phyloP scores from a whole-genome alignment of 225 moss, liverwort and hornwort genomes.

The Polytrichum formosum region DNA sequence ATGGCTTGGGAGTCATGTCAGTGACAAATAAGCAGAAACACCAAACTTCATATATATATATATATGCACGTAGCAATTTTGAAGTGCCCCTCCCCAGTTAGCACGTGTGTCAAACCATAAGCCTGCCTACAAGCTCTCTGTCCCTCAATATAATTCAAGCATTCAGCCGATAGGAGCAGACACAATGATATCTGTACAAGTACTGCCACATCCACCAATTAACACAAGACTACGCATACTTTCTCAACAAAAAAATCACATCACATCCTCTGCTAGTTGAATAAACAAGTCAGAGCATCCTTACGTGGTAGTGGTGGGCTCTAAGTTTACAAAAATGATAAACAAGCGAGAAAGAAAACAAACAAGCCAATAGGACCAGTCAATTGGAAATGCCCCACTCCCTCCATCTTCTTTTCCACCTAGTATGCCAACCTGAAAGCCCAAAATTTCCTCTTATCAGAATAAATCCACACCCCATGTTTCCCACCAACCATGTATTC shows the following conservation, averaged over 20 bases:
- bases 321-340: constrained; percentile 75
- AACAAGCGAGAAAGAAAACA: constrained; percentile 73
- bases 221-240: too few species aligned
- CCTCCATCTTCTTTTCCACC: constrained; percentile 58
- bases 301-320: constrained; percentile 65
- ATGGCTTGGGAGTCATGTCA: too few species aligned
- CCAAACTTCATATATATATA: too few species aligned
- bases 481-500: too few species aligned
- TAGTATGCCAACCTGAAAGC: constrained; percentile 55
- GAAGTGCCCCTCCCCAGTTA: too few species aligned
- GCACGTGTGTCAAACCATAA: neutral
- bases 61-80: too few species aligned
- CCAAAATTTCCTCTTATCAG: constrained; percentile 11
- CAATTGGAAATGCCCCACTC: constrained; percentile 56
- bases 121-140: neutral
- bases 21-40: too few species aligned
- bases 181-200: too few species aligned
- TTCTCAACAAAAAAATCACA: too few species aligned
- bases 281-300: constrained; percentile 1
- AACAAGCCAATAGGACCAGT: constrained; percentile 77
- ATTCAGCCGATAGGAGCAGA: too few species aligned
- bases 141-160: neutral
- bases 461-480: neutral
- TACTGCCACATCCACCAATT: too few species aligned
- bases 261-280: too few species aligned